Evolutionary conservation across 2,329 filamentous ascomycete genomes (phyloP).

Genomic region (Exserohilum turcica): DNA sequence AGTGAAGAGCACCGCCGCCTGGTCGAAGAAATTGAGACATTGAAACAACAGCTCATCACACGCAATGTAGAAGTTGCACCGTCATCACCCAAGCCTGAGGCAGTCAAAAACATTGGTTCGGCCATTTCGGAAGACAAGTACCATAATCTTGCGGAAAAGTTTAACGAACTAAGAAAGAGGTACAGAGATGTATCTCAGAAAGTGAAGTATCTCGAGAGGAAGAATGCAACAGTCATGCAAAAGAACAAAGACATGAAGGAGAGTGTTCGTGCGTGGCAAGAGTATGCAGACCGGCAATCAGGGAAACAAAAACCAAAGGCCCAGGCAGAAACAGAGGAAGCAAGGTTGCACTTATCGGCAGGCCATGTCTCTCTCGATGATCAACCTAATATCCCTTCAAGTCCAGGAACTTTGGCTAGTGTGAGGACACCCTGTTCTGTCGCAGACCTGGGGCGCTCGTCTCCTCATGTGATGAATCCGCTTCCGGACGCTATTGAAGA

Average conservation of each 20-base stretch:
- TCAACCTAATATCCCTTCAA: constrained; percentile 26
- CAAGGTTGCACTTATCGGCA: constrained; percentile 5
- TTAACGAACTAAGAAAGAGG: constrained; percentile 41
- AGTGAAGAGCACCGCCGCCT: constrained; percentile 15
- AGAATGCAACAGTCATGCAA: constrained; percentile 41
- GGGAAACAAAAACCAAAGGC: constrained; percentile 30
- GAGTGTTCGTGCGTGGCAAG: constrained; percentile 46
- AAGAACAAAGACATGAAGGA: constrained; percentile 50
- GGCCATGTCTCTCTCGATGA: constrained; percentile 15
- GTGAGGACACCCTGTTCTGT: constrained; percentile 21
- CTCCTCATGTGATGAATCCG: constrained; percentile 21
- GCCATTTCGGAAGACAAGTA: constrained; percentile 30
- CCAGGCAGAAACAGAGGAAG: constrained; percentile 16
- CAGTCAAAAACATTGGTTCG: background rate
- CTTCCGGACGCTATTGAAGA: constrained; percentile 5
- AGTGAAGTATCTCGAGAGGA: constrained; percentile 41
- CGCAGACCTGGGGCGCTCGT: constrained; percentile 19
- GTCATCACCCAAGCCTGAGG: constrained; percentile 1
- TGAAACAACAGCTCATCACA: constrained; percentile 8
- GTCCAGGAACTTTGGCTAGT: constrained; percentile 25
- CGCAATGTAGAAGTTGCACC: constrained; percentile 2
- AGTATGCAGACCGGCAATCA: constrained; percentile 41
- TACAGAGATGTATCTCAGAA: constrained; percentile 35
- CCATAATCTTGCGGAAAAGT: constrained; percentile 34
- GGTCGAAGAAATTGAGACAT: constrained; percentile 11